Evolutionary conservation across 768 basidiomycete genomes (phyloP), one percentile per base, ranked within the genome.

Genomic region (Pleurotus cornucopiae): DNA sequence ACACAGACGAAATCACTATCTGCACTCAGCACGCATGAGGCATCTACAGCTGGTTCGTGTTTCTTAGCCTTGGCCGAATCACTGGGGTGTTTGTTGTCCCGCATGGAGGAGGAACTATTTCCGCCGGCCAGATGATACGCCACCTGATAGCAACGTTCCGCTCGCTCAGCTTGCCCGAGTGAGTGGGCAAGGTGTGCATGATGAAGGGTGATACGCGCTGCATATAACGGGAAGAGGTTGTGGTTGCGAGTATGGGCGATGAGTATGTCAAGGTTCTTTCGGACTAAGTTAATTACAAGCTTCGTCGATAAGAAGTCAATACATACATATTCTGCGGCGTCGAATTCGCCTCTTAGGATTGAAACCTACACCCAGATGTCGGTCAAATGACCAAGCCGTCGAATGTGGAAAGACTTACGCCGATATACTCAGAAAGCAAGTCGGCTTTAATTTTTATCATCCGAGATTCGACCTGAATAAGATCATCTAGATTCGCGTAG

Each of bases 181-280:
- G 87, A 81, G 64, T 92, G 89, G 4, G 87, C 84, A 25, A 91
- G 79, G 58, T 92, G 88, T 0, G 83, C 89, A 52, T 88, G 79
- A 56, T 85, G 78, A 5, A 91, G 73, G 4, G 85, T 77, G 9
- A 90, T 82, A 3, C 86, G 81, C 0, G 84, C 77, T 1, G 83
- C 73, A 62, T 84, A 90, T 0, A 66, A 49, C 2, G 66, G 58
- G 61, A 87, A 92, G 39, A 89, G 69, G n/a, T 67, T 64, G 52
- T 79, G 66, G 0, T 80, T 82, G 6, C 87, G 83, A 4, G 82
- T 76, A 61, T 87, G 85, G 1, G 88, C 80, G 41, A 87, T 82
- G 2, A 88, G 67, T 1, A 67, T 62, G 54, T 74, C 64, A 1
- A 86, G 73, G 21, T 75, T 71, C 74, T 75, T 58, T 55, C 5